Evolutionary conservation across 2,329 filamentous ascomycete genomes (phyloP).

Genomic region (Colletotrichum truncatum): DNA sequence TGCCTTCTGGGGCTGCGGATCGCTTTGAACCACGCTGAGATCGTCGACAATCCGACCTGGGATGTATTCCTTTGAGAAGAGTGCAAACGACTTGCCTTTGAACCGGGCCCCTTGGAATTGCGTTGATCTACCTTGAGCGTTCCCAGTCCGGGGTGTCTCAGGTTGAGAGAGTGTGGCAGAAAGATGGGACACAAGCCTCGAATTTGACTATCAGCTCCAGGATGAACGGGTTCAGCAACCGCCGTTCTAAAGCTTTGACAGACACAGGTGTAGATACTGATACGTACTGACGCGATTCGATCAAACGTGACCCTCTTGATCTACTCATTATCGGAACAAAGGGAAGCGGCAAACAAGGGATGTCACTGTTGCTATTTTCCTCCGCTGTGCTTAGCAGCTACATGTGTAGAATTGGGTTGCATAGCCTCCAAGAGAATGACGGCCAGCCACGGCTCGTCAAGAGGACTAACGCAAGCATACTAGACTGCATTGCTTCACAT

Average conservation of each 20-base stretch:
- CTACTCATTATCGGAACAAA: background rate
- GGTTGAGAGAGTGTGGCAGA: background rate
- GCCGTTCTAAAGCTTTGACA: background rate
- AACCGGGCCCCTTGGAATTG: background rate
- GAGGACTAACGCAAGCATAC: background rate
- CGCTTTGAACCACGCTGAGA: slow-evolving; percentile 4
- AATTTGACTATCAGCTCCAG: background rate
- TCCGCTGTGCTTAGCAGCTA: background rate
- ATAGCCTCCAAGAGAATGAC: background rate
- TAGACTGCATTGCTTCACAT: background rate
- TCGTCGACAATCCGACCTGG: slow-evolving; percentile 18
- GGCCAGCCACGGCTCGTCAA: background rate
- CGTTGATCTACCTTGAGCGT: slow-evolving; percentile 20
- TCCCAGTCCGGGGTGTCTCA: slow-evolving; percentile 21
- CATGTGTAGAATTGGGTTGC: background rate
- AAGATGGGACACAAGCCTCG: background rate
- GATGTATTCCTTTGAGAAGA: slow-evolving; percentile 18
- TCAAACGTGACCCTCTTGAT: background rate
- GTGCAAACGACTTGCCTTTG: slow-evolving; percentile 23
- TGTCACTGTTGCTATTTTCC: background rate
- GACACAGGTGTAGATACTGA: background rate
- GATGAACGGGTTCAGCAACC: background rate
- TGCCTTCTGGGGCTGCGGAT: background rate
- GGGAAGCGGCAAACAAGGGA: background rate
- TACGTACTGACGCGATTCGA: background rate